Conservation (phyloP, 2,329 filamentous ascomycete genomes). For the Thielaviopsis populi region DNA sequence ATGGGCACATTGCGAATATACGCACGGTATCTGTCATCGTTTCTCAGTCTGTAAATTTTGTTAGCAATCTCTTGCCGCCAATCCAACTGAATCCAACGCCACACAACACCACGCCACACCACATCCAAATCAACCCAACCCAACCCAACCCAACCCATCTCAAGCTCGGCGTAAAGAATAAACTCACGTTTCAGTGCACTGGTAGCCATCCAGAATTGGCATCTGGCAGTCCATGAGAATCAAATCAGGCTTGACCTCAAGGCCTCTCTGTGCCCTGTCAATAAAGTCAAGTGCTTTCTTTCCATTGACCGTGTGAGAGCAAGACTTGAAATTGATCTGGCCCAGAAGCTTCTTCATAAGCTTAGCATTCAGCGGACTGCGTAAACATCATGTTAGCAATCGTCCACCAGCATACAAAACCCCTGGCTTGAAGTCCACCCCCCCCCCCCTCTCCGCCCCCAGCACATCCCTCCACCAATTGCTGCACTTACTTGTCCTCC, state of each 20-base stretch:
- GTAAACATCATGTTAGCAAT: background rate
- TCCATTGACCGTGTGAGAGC: conserved; percentile 45
- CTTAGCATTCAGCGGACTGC: conserved; percentile 16
- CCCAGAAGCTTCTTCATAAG: conserved; percentile 19
- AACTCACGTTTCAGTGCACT: conserved; percentile 47
- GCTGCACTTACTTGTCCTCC: conserved; percentile 54
- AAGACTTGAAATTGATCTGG: conserved; percentile 16
- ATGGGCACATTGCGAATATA: conserved; percentile 51
- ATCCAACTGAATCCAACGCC: too few species aligned
- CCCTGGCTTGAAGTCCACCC: too few species aligned
- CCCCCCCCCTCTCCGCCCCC: too few species aligned
- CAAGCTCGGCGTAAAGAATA: too few species aligned
- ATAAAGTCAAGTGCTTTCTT: conserved; percentile 66
- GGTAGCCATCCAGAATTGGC: conserved; percentile 64
- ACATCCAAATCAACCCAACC: too few species aligned
- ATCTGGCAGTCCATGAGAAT: conserved; percentile 70
- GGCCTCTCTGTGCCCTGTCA: conserved; percentile 34
- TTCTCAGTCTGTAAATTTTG: conserved; percentile 46
- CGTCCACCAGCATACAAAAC: background rate
- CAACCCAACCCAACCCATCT: too few species aligned
- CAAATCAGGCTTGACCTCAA: conserved; percentile 48
- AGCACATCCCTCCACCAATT: background rate
- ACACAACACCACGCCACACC: background rate
- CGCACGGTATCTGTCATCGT: conserved; percentile 17
- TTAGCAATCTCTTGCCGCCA: conserved; percentile 25